Evolutionary conservation across 2,329 filamentous ascomycete species (phyloP).

Genomic region (Fusarium transvaalense): DNA sequence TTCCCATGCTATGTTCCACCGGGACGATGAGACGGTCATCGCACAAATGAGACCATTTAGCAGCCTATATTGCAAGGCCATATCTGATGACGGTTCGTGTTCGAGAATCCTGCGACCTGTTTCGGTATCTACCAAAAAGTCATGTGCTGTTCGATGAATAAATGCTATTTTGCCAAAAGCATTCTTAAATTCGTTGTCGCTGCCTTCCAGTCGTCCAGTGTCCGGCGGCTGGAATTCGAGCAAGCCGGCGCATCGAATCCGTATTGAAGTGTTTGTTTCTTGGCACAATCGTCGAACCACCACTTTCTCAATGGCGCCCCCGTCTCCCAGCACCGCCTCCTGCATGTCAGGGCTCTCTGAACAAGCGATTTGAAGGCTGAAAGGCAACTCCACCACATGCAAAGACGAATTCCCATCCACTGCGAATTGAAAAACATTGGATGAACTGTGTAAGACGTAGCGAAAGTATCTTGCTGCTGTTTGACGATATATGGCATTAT

Average conservation of each 20-base stretch:
- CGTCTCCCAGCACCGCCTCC: rapidly evolving
- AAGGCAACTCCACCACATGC: too few relatives aligned
- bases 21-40: rapidly evolving
- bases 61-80: rapidly evolving
- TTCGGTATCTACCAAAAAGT: not conserved
- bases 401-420: too few relatives aligned
- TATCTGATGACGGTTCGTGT: rapidly evolving
- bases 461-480: conserved; percentile 13
- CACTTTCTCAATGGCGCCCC: rapidly evolving
- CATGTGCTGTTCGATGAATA: not conserved
- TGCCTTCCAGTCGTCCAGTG: rapidly evolving
- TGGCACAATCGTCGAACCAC: not conserved
- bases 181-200: rapidly evolving
- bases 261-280: rapidly evolving
- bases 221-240: not conserved
- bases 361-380: not conserved
- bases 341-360: rapidly evolving
- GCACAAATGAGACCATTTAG: rapidly evolving
- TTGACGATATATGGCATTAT: conserved; percentile 8
- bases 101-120: not conserved
- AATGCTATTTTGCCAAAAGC: not conserved
- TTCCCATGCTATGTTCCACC: not conserved
- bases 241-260: not conserved
- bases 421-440: too few relatives aligned
- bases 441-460: not conserved